These are phyloP conservation scores for Paramecium primaurelia DNA, from an alignment of 73 alveolate genomes.

Conservation along the genomic window DNA sequence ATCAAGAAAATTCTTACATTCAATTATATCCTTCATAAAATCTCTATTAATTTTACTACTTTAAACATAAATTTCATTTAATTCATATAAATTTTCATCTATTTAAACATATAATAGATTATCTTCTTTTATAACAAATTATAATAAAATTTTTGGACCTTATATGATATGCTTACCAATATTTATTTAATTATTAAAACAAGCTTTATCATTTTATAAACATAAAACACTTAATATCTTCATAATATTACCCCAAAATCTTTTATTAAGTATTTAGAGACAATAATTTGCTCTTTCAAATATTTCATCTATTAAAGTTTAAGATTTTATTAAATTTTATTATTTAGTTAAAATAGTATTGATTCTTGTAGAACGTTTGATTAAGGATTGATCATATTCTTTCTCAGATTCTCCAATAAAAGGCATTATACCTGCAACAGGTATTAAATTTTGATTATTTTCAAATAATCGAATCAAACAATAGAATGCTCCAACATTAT, in stretches of 20 bases:
- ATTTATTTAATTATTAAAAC: background rate
- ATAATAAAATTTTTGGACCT: background rate
- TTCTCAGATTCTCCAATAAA: background rate
- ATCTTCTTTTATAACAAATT: background rate
- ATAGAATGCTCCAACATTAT: conserved; percentile 12
- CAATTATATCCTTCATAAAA: background rate
- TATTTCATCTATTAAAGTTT: background rate
- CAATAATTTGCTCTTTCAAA: background rate
- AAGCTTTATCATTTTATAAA: background rate
- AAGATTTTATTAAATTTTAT: background rate
- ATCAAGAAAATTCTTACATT: background rate
- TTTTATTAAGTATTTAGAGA: background rate
- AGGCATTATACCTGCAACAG: conserved; percentile 34
- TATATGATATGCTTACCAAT: background rate
- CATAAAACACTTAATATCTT: conserved; percentile 3
- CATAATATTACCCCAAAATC: conserved; percentile 19
- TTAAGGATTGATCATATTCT: background rate
- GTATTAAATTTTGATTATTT: background rate
- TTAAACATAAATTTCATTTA: background rate
- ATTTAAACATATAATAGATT: background rate
- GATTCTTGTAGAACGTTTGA: background rate
- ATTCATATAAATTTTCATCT: background rate
- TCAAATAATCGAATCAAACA: background rate
- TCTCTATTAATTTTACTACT: background rate
- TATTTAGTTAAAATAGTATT: background rate